A percentile compares a stretch with the other conserved stretches of the same genome.
phyloP scores from a whole-genome alignment of 2,329 filamentous ascomycete genomes.

The Westerdykella ornata region DNA sequence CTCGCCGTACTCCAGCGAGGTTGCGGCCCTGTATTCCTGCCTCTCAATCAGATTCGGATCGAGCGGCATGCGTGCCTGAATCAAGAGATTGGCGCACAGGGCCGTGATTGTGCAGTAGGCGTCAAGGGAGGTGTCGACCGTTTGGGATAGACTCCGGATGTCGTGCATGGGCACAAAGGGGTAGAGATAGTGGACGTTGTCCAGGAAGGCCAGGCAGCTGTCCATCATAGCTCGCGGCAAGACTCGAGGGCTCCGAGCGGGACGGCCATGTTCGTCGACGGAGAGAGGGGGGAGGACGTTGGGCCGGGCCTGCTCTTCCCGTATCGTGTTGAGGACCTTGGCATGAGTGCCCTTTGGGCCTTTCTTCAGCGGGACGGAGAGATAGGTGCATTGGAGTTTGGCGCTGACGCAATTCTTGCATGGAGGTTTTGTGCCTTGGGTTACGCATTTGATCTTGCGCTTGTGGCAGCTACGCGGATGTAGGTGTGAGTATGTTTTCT shows the following conservation, averaged over 20 bases:
- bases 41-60: slow-evolving; percentile 43
- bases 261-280: slow-evolving; percentile 39
- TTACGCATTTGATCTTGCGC: slow-evolving; percentile 48
- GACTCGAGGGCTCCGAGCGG: slow-evolving; percentile 45
- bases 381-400: slow-evolving; percentile 56
- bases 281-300: slow-evolving; percentile 38
- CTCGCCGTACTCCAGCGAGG: slow-evolving; percentile 44
- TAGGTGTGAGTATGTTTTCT: slow-evolving; percentile 13
- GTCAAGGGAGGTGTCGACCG: slow-evolving; percentile 48
- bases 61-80: slow-evolving; percentile 43
- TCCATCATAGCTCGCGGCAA: slow-evolving; percentile 46
- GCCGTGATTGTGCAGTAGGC: slow-evolving; percentile 53
- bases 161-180: slow-evolving; percentile 50
- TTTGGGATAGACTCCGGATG: slow-evolving; percentile 49
- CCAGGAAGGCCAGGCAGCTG: slow-evolving; percentile 53
- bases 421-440: slow-evolving; percentile 43
- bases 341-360: slow-evolving; percentile 58
- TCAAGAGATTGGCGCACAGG: slow-evolving; percentile 44
- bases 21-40: slow-evolving; percentile 38
- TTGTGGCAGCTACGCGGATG: slow-evolving; percentile 38
- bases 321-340: slow-evolving; percentile 57
- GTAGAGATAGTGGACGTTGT: slow-evolving; percentile 58
- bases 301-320: slow-evolving; percentile 45
- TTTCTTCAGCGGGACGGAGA: slow-evolving; percentile 58
- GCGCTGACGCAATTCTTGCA: slow-evolving; percentile 57